Percentiles rank a stretch among this genome's conserved stretches.
Conservation (phyloP, 179 eudicot species). For the Vitellaria paradoxa region DNA sequence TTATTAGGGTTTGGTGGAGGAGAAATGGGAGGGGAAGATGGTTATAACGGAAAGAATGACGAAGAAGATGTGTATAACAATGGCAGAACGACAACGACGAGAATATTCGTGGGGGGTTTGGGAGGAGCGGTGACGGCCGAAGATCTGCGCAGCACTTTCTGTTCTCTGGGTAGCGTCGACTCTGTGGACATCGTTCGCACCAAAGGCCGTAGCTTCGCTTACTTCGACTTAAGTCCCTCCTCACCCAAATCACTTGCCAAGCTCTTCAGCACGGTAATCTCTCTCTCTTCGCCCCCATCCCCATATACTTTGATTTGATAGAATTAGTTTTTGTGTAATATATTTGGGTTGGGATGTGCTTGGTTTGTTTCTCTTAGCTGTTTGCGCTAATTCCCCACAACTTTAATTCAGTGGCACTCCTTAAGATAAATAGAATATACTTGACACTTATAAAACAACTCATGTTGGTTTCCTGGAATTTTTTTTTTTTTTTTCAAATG, state of each 20-base stretch:
- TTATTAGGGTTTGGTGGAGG: neutral
- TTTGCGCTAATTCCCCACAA: neutral
- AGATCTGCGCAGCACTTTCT: constrained; percentile 66
- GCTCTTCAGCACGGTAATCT: constrained; percentile 75
- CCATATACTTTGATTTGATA: neutral
- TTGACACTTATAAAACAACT: neutral
- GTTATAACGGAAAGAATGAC: neutral
- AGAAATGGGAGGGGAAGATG: constrained; percentile 7
- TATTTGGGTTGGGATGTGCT: neutral
- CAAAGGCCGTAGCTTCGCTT: constrained; percentile 84
- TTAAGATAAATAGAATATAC: neutral
- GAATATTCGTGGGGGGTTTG: constrained; percentile 77
- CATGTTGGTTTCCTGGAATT: neutral
- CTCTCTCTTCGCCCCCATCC: constrained; percentile 8
- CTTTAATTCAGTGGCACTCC: neutral
- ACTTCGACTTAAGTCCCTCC: constrained; percentile 72
- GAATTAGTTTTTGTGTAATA: neutral
- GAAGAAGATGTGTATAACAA: neutral
- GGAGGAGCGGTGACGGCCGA: constrained; percentile 64
- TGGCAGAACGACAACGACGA: constrained; percentile 14
- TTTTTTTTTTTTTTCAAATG: neutral
- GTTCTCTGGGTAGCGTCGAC: constrained; percentile 50
- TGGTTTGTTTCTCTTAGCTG: neutral
- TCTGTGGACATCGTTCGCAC: constrained; percentile 58
- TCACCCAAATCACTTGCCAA: constrained; percentile 70